A percentile compares a stretch with the other conserved stretches of the same genome.
phyloP scores from a whole-genome alignment of 371 early-diverging fungal genomes.

The Syncephalastrum sp. region DNA sequence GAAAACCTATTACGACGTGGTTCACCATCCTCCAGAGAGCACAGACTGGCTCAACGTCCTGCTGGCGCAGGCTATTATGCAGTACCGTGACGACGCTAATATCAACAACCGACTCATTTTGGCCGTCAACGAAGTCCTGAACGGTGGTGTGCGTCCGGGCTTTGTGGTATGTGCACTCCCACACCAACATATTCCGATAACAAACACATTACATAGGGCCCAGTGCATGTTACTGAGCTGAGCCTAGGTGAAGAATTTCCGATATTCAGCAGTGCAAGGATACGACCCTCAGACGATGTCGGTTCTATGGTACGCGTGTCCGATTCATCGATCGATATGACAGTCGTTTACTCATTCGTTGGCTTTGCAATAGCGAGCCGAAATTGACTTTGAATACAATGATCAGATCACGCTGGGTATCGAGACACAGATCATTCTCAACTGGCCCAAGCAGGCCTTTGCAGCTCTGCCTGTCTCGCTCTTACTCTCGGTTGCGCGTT shows the following conservation, averaged over 20 bases:
- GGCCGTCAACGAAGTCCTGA: constrained; percentile 76
- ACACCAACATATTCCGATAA: background rate
- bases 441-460: constrained; percentile 85
- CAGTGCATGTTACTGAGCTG: constrained; percentile 84
- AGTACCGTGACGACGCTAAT: constrained; percentile 81
- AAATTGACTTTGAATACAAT: constrained; percentile 80
- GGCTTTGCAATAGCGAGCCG: constrained; percentile 51
- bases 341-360: background rate
- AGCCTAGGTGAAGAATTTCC: constrained; percentile 90
- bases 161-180: constrained; percentile 62
- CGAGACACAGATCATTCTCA: constrained; percentile 82
- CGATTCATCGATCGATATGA: background rate
- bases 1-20: constrained; percentile 63
- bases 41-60: constrained; percentile 93
- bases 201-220: constrained; percentile 52
- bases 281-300: constrained; percentile 68
- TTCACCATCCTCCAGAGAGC: constrained; percentile 74
- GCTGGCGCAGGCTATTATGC: constrained; percentile 80
- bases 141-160: constrained; percentile 76
- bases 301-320: constrained; percentile 60
- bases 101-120: constrained; percentile 71
- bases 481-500: constrained; percentile 76
- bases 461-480: constrained; percentile 92
- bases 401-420: constrained; percentile 78
- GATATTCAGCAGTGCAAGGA: constrained; percentile 69